Conservation (phyloP, 257 asterid species). For the Nicotiana otophora region DNA sequence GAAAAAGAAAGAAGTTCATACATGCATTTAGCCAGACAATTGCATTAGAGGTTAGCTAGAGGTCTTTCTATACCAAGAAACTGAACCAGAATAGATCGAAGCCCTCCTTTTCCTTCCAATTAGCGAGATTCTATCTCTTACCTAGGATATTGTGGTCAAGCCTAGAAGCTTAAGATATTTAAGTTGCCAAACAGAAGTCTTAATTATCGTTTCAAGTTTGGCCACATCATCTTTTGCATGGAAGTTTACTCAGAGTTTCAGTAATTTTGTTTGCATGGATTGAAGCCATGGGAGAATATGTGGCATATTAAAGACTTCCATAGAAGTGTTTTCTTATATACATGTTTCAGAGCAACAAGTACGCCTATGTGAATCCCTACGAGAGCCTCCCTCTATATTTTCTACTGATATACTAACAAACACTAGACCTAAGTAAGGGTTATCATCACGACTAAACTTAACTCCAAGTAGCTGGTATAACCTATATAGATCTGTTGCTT, state of each 20-base stretch:
- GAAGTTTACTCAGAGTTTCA: not conserved
- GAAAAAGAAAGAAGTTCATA: not conserved
- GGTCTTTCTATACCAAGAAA: no score
- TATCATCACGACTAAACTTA: not conserved
- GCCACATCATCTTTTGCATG: not conserved
- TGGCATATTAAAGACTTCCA: not conserved
- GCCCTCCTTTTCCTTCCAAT: no score
- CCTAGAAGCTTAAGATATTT: no score
- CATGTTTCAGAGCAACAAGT: not conserved
- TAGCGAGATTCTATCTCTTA: no score
- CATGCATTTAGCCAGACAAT: not conserved
- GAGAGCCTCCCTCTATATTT: not conserved
- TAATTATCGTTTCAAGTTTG: not conserved
- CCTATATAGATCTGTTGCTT: not conserved
- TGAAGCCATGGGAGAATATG: not conserved
- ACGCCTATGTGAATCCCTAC: not conserved
- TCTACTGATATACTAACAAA: not conserved
- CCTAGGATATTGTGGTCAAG: no score
- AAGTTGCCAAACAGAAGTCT: not conserved
- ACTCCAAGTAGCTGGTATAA: not conserved
- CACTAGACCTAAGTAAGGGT: not conserved
- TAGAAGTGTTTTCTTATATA: not conserved
- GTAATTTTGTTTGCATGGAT: not conserved
- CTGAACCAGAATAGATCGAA: no score
- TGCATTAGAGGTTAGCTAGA: not conserved